These are phyloP conservation scores for Hanseniaspora clermontiae DNA, from an alignment of 805 yeast species.

Conservation along the genomic window DNA sequence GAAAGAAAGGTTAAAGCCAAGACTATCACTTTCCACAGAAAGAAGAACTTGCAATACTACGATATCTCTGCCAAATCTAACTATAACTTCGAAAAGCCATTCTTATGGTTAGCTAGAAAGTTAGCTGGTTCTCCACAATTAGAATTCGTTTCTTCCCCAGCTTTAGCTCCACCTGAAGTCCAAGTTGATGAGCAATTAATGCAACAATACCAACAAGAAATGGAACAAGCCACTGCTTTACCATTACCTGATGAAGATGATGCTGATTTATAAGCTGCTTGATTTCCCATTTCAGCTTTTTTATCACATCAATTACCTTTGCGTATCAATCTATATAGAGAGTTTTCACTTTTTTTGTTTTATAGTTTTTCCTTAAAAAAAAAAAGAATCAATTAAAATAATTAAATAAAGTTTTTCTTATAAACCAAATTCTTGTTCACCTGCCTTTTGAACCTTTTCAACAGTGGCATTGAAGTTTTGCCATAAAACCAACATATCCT, in stretches of 20 bases:
- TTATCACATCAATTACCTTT: too few species aligned
- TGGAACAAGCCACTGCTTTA: slow-evolving; percentile 98
- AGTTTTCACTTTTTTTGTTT: too few species aligned
- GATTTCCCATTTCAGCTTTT: too few species aligned
- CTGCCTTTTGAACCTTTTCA: neutral
- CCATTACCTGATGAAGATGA: slow-evolving; percentile 99
- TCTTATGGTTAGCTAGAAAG: slow-evolving; percentile 99
- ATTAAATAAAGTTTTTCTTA: neutral
- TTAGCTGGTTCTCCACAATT: slow-evolving; percentile 95
- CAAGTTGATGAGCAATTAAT: slow-evolving; percentile 90
- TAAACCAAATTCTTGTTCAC: slow-evolving; percentile 4
- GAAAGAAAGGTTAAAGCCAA: slow-evolving; percentile 99
- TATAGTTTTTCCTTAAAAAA: too few species aligned
- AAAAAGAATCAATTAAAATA: neutral
- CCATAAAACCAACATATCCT: neutral
- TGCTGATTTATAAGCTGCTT: slow-evolving; percentile 69
- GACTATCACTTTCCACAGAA: slow-evolving; percentile 99
- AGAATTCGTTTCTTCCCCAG: slow-evolving; percentile 98
- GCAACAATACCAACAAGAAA: slow-evolving; percentile 98
- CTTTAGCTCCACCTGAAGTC: slow-evolving; percentile 99
- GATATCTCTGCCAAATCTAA: slow-evolving; percentile 99
- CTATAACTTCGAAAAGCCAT: slow-evolving; percentile 99
- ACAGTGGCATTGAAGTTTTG: neutral
- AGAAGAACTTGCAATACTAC: slow-evolving; percentile 98
- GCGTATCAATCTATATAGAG: neutral